These are phyloP conservation scores for Cladosporium sp. DNA, from an alignment of 2,329 filamentous ascomycete genomes.

Conservation along the genomic window DNA sequence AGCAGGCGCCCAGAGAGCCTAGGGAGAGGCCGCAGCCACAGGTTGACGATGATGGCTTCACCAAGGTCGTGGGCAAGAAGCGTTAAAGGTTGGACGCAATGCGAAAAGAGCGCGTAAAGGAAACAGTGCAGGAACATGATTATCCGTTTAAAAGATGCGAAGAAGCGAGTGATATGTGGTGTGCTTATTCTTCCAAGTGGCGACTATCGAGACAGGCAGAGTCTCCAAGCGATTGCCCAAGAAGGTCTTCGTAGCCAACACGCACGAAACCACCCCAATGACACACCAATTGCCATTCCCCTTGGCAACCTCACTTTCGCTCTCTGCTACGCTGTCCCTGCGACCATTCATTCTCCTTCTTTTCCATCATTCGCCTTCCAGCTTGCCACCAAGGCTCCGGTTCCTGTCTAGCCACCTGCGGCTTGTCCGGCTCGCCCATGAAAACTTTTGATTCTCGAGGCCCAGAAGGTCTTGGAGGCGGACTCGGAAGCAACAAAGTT, in stretches of 20 bases:
- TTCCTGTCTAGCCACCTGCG: background rate
- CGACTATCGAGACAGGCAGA: background rate
- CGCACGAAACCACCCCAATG: background rate
- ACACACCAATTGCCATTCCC: background rate
- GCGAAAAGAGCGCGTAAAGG: background rate
- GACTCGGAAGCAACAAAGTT: background rate
- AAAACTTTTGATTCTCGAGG: background rate
- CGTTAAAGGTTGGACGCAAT: constrained; percentile 23
- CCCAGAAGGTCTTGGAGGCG: background rate
- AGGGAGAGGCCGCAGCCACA: constrained; percentile 65
- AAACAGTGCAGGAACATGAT: background rate
- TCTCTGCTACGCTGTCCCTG: background rate
- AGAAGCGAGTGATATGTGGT: background rate
- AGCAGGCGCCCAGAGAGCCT: constrained; percentile 44
- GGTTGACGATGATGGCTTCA: constrained; percentile 45
- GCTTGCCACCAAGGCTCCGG: constrained; percentile 7
- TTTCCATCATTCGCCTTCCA: background rate
- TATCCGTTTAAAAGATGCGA: background rate
- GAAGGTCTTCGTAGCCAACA: background rate
- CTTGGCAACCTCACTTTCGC: background rate
- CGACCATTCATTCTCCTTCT: background rate
- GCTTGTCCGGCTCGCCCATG: background rate
- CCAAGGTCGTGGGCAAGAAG: constrained; percentile 40
- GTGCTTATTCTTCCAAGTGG: background rate
- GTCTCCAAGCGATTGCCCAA: background rate